phyloP scores from a whole-genome alignment of 768 basidiomycete species.

The Mycena vulgaris region DNA sequence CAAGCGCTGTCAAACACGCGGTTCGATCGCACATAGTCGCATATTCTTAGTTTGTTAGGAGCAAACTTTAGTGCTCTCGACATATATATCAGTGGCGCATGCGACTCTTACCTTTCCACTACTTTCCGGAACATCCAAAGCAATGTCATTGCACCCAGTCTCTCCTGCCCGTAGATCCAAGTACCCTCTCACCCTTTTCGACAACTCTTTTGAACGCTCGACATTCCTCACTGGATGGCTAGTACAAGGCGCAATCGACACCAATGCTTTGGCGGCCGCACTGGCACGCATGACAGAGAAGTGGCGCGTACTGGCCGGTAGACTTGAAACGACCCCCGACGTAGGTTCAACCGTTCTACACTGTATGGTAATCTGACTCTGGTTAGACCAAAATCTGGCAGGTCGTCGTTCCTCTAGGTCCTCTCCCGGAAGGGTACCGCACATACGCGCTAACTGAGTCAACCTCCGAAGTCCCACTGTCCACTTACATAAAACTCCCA shows the following conservation, averaged over 20 bases:
- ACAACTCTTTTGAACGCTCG: slow-evolving; percentile 44
- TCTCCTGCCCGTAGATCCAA: slow-evolving; percentile 1
- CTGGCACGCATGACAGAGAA: slow-evolving; percentile 50
- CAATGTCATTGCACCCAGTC: neutral
- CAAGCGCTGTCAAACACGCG: neutral
- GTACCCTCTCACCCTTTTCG: slow-evolving; percentile 56
- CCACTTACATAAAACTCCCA: slow-evolving; percentile 53
- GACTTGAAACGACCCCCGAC: slow-evolving; percentile 43
- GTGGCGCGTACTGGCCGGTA: slow-evolving; percentile 52
- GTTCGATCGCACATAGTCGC: neutral
- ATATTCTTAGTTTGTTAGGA: neutral
- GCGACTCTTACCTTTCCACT: neutral
- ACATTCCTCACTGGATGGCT: slow-evolving; percentile 62
- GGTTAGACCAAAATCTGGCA: slow-evolving; percentile 52
- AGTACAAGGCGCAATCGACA: slow-evolving; percentile 56
- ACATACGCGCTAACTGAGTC: slow-evolving; percentile 55
- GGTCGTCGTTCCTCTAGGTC: slow-evolving; percentile 54
- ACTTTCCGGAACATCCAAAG: neutral
- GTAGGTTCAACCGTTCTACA: slow-evolving; percentile 5
- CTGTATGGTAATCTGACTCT: neutral
- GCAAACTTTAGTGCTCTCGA: neutral
- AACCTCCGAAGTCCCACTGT: slow-evolving; percentile 51
- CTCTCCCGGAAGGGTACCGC: slow-evolving; percentile 50
- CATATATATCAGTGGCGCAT: slow-evolving; percentile 14
- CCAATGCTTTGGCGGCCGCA: slow-evolving; percentile 47